phyloP scores from a whole-genome alignment of 331 rosid species.

The Pyrus hybrid region DNA sequence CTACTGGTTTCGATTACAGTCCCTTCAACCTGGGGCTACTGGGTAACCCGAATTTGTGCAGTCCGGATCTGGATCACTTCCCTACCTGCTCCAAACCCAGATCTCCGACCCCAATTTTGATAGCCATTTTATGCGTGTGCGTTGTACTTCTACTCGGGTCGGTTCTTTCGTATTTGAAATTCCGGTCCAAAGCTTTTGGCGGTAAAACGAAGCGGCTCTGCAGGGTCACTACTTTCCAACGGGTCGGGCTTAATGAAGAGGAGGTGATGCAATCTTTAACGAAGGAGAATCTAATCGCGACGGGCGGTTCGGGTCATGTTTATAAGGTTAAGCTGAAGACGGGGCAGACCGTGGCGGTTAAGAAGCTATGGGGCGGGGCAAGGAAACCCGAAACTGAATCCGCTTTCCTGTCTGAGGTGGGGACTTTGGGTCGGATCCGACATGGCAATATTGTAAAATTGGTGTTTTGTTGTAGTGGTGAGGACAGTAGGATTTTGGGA shows the following conservation, averaged over 20 bases:
- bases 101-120: constrained; percentile 18
- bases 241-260: constrained; percentile 45
- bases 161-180: constrained; percentile 34
- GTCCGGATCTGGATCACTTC: constrained; percentile 36
- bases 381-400: constrained; percentile 23
- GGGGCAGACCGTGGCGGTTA: constrained; percentile 62
- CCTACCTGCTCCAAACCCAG: constrained; percentile 36
- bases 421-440: constrained; percentile 59
- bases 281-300: constrained; percentile 43
- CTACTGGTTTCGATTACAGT: constrained; percentile 35
- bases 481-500: constrained; percentile 45
- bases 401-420: constrained; percentile 59
- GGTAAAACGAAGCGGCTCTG: constrained; percentile 27
- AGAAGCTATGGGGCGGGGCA: constrained; percentile 45
- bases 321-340: constrained; percentile 48
- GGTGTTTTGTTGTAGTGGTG: constrained; percentile 53
- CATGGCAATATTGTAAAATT: constrained; percentile 76
- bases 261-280: constrained; percentile 43
- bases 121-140: constrained; percentile 18
- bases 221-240: constrained; percentile 49
- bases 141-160: constrained; percentile 30
- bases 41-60: constrained; percentile 63
- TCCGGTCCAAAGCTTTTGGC: constrained; percentile 9
- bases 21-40: constrained; percentile 30
- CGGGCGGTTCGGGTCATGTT: constrained; percentile 68